These are phyloP conservation scores for Colletotrichum agaves DNA, from an alignment of 2,329 filamentous ascomycete species.

Conservation along the genomic window DNA sequence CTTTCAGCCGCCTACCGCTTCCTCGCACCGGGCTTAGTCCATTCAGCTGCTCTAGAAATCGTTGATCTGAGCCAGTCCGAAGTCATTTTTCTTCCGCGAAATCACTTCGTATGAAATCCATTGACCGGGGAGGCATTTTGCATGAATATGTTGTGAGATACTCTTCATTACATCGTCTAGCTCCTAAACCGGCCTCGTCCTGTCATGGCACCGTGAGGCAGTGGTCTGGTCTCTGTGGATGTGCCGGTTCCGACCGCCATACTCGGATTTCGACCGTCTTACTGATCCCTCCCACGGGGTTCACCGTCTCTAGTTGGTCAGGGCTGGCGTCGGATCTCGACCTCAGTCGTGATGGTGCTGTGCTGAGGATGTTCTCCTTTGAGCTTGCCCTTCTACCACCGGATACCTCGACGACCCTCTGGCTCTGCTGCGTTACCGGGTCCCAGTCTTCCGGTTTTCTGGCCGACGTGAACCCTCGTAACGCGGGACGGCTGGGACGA, in stretches of 20 bases:
- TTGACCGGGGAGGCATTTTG: no score
- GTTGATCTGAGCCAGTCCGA: no score
- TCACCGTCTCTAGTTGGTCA: not conserved
- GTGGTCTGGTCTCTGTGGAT: not conserved
- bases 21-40: not conserved
- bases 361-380: not conserved
- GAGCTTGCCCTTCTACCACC: slow-evolving; percentile 2
- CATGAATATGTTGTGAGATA: not conserved
- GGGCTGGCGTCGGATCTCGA: not conserved
- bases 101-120: no score
- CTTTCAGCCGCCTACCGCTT: not conserved
- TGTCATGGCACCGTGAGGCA: slow-evolving; percentile 6
- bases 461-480: not conserved
- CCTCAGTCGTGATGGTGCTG: not conserved
- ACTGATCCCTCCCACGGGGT: slow-evolving; percentile 12
- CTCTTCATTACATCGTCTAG: not conserved
- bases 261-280: slow-evolving; percentile 29
- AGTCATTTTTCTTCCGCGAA: no score
- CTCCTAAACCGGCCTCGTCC: not conserved
- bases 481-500: not conserved
- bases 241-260: slow-evolving; percentile 5
- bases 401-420: not conserved
- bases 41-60: no score
- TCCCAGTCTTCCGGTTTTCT: slow-evolving; percentile 1
- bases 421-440: not conserved